Evolutionary conservation across 2,329 filamentous ascomycete genomes (phyloP), one percentile per base, ranked within the genome.

Genomic region (Neofusicoccum cordaticola): DNA sequence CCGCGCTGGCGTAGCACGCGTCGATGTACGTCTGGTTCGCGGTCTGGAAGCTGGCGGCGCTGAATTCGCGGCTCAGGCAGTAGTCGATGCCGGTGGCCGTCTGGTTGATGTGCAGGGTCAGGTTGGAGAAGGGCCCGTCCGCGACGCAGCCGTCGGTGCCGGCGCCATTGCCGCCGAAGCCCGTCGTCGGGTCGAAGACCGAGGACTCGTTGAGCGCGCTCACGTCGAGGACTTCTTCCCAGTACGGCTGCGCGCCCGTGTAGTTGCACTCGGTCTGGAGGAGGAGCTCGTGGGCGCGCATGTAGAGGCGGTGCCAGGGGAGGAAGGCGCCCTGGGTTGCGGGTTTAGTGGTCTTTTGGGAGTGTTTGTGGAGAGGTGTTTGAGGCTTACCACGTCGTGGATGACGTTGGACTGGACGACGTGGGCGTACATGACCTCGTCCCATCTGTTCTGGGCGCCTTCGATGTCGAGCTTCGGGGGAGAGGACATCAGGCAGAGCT

Each of bases 251-350:
- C 4, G 74, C 72, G 13, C 80, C 81, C 1, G 68, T 74, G 68
- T 82, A 83, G 17, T 78, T 77, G 63, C 81, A 83, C 61, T 80
- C 79, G n/a, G 76, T 72, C 2, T 79, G 69, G 4, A 83, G 73
- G 31, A 77, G 78, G 65, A 77, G 70, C 66, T 83, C 81, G 64
- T 78, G 82, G 15, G 77, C 70, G 62, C 72, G 75, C 48, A 78
- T 71, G 67, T 77, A 81, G 66, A 79, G 78, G 45, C 81, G 76
- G 65, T 82, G 81, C 79, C 80, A 81, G 31, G 76, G 73, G 44
- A 82, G 70, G 69, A 82, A 80, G 67, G 56, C 56, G n/a, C 56
- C 56, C 56, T 60, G 31, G 4, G 4, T 5, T 2, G 2, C 1
- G 3, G 22, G 12, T 60, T 37, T 9, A n/a, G 5, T 17, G 11